A percentile compares a stretch with the other conserved stretches of the same genome.
Conservation (phyloP, 2,329 filamentous ascomycete genomes). For the Penicillium sp. region DNA sequence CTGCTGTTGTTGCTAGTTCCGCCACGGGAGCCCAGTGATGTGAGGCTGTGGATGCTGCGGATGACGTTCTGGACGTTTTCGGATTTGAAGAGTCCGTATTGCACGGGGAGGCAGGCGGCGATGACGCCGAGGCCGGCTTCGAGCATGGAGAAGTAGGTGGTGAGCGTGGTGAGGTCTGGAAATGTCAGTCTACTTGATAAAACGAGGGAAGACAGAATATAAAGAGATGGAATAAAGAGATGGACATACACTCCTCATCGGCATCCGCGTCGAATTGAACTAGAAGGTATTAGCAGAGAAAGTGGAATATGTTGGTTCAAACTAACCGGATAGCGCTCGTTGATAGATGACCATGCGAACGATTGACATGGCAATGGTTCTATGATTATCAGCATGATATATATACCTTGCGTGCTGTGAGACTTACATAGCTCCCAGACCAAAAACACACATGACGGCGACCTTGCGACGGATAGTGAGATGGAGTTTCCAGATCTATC, state of each 20-base stretch:
- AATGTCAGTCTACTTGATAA: not conserved
- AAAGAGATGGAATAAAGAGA: not conserved
- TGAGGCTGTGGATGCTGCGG: slow-evolving; percentile 1
- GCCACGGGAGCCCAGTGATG: not conserved
- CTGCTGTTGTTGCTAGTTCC: not conserved
- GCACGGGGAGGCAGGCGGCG: slow-evolving; percentile 1
- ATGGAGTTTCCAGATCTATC: slow-evolving; percentile 1
- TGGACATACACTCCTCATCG: not conserved
- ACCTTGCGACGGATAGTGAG: not conserved
- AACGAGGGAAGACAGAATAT: not conserved
- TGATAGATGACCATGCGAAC: slow-evolving; percentile 7
- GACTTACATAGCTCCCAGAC: not conserved
- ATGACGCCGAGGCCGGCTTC: slow-evolving; percentile 4
- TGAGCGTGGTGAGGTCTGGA: not conserved
- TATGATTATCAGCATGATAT: not conserved
- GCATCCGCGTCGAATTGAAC: not conserved
- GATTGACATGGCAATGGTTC: slow-evolving; percentile 4
- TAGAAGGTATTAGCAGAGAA: not conserved
- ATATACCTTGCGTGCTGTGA: not conserved
- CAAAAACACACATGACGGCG: slow-evolving; percentile 1
- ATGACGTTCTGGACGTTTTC: not conserved
- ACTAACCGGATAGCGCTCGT: not conserved
- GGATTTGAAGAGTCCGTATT: not conserved
- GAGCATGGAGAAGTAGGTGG: slow-evolving; percentile 4
- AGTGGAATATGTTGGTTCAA: not conserved